Base-by-base conservation (phyloP, 306 rosid species). In the Leucaena leucocephala region DNA sequence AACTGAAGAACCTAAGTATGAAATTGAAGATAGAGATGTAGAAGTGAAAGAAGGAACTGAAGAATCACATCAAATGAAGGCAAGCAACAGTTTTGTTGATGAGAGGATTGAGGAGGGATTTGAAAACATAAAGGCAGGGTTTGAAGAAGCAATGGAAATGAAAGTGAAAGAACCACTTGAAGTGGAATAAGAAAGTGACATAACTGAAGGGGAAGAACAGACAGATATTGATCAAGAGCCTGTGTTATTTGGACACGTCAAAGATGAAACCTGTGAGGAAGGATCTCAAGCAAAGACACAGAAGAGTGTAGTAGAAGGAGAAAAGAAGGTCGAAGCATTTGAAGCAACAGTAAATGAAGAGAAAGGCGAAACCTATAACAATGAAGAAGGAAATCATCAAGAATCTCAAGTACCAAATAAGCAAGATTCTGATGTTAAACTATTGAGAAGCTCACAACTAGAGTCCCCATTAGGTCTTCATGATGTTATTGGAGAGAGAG, bases 361-460 rank as follows among this genome's bases (percentile, higher is more conserved):
- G 17, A 64, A 38, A 39, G 57, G 62, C 13, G 54, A 69, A 19
- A 17, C 1, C 17, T 69, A 49, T 14, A 15, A 49, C n/a, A 45
- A 59, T 42, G 64, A 59, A 40, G 67, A 19, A 52, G 75, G 45
- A 38, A 27, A 48, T 13, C 27, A 27, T 27, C 75, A 73, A 57
- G 67, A 78, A 34, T 63, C 83, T 54, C 33, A 8, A 27, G 27
- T 27, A 27, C 27, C 27, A 27, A 27, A 27, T 27, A 27, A 27
- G 27, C 27, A 27, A n/a, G 61, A 54, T 54, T 8, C 10, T 54
- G 82, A 81, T 13, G 52, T 62, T 14, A 68, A 76, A 55, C 63
- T 62, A 67, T 57, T 22, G 52, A 68, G 42, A 71, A 70, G 73
- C 75, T 40, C 65, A 4, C 71, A 61, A 46, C 72, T 72, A 39